Evolutionary conservation across 2,329 filamentous ascomycete genomes (phyloP), one percentile per base, ranked within the genome.

Genomic region (Sporothrix schenckii): DNA sequence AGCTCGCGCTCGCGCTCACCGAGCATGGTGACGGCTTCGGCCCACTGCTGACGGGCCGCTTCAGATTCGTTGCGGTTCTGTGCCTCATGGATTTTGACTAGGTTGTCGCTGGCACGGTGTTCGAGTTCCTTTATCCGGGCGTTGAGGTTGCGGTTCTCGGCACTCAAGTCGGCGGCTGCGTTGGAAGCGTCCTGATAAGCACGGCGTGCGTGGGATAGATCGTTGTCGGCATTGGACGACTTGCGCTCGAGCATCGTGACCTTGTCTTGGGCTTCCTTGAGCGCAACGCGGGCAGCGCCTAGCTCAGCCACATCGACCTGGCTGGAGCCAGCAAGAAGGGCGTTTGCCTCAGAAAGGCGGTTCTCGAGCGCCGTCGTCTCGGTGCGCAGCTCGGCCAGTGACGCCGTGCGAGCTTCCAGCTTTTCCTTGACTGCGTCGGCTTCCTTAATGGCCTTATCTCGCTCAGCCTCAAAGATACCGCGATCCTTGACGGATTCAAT

Each of bases 111-210:
- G 2, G 83, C 82, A 69, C 78, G 81, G 53, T 78, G 79, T 61
- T 77, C 74, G 1, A 87, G 80, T 4, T 82, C 79, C 24, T 78
- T 77, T 19, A 83, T 78, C 34, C 80, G 78, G 11, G 75, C 76
- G 68, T 81, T 80, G 2, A 89, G 80, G 9, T 81, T 78, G 21
- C 77, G 77, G 73, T 85, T 86, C 74, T 87, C 83, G 1, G 78
- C 75, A 24, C 79, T 78, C 2, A 87, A 78, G 19, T 81, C 80
- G 16, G 80, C 79, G 2, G 83, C 83, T 1, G 80, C 77, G 44
- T 83, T 82, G 10, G 86, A 87, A 0, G 85, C 84, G 27, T 85
- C 81, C 74, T 90, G 89, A 74, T 91, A 92, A 11, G 84, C 80
- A 4, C 82, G 81, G 68, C 86, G 84, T 14, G 83, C 80, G 74